Evolutionary conservation across 768 basidiomycete genomes (phyloP), one percentile per base, ranked within the genome.

Genomic region (Boletus rubroflammeus): DNA sequence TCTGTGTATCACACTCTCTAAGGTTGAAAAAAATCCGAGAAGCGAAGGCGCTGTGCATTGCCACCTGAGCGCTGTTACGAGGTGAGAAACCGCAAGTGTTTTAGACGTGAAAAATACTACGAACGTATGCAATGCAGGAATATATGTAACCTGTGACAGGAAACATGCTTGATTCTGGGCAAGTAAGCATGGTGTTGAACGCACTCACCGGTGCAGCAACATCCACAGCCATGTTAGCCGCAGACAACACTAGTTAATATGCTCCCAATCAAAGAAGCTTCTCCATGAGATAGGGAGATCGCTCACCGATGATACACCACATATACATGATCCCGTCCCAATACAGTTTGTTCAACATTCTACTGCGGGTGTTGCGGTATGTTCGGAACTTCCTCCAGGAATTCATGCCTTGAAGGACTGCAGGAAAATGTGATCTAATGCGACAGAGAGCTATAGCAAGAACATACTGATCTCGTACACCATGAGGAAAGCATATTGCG

Each of bases 1-100:
- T 34, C 17, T 47, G 34, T 38, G 28, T 31, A 38, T 64, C 58
- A 25, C 56, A 64, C 28, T 59, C 39, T 14, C 46, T 57, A 7
- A 71, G 69, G 41, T 62, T 64, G 59, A 68, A 68, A 38, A 68
- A 62, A 23, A 68, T 71, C 19, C 69, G 59, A 45, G 55, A 62
- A 28, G 64, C 58, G 13, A 68, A 58, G 8, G 69, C 42, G 25
- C 67, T 46, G 14, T 69, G 67, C 29, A 68, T 40, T 2, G 62
- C 69, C 31, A 71, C 54, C 42, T 69, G 67, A 5, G 67, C 67
- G 10, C 66, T 67, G 41, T 62, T n/a, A 17, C 13, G 9, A 14
- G 14, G 38, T 67, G 10, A 66, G 57, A 55, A 44, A 54, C 6
- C 2, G 7, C 1, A 0, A 7, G 23, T 21, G 7, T 3, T 21